Evolutionary conservation across 345 rosid species (phyloP), one percentile per base, ranked within the genome.

Genomic region (Clarkia xantiana): DNA sequence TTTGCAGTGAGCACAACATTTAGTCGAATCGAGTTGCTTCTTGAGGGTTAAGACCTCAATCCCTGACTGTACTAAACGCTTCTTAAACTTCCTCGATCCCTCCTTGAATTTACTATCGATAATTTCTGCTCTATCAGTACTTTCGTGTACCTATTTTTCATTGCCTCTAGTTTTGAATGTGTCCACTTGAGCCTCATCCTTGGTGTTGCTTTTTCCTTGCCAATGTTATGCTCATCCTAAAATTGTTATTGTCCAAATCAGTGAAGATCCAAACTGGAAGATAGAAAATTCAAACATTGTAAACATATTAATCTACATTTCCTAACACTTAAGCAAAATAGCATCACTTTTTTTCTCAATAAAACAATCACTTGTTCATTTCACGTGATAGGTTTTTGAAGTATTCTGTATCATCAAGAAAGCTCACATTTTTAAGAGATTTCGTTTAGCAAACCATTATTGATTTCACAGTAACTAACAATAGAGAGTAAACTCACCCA

Each of bases 121-220:
- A 66, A 49, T 23, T 75, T 78, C 15, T 49, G 44, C 58, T 75
- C 87, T 16, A 60, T 61, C 52, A 79, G 51, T n/a, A 67, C 60
- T 66, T 76, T 67, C 34, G 62, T 59, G 76, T 75, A 62, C 49
- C 85, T 73, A 38, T 63, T 43, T 41, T 72, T 62, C 22, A 71
- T 46, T 13, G 88, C 88, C 23, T 82, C 90, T 53, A 74, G 61
- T 56, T 70, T 79, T 5, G 90, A 82, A 63, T 85, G 90, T 5
- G 85, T 75, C 63, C 95, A 82, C 11, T 69, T 73, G n/a, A 82
- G 79, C 63, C 79, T 76, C 89, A 85, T 85, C 61, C 71, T 65
- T 11, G 73, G 74, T 67, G 78, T 89, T 51, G 94, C 83, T 58
- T 43, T 82, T 51, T 73, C 83, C 63, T 67, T 89, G 49, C 59